These are phyloP conservation scores for Mucuna pruriens DNA, from an alignment of 306 rosid species.

Conservation along the genomic window DNA sequence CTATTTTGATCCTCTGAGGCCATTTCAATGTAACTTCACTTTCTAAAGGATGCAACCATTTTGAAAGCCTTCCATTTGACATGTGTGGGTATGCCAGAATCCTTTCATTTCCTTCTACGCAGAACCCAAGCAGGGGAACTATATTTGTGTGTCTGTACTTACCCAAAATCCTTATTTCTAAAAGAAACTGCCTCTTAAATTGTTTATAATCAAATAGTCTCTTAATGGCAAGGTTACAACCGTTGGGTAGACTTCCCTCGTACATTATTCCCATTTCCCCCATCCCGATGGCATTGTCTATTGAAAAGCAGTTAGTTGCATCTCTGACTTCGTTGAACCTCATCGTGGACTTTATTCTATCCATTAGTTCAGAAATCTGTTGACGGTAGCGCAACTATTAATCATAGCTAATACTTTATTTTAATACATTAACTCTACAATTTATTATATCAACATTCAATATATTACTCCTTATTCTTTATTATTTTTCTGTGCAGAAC, in stretches of 20 bases:
- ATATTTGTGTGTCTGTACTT: constrained; percentile 39
- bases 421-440: background rate
- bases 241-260: constrained; percentile 31
- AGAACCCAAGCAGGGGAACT: constrained; percentile 44
- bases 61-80: constrained; percentile 49
- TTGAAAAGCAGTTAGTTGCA: constrained; percentile 40
- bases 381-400: background rate
- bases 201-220: constrained; percentile 14
- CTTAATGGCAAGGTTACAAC: constrained; percentile 40
- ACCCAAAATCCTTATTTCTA: constrained; percentile 35
- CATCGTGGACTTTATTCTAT: constrained; percentile 26
- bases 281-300: constrained; percentile 40
- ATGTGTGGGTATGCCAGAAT: constrained; percentile 30
- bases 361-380: constrained; percentile 20
- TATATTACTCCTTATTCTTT: too few species aligned
- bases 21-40: background rate
- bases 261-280: constrained; percentile 51
- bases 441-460: too few species aligned
- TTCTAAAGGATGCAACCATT: constrained; percentile 31
- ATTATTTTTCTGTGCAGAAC: too few species aligned
- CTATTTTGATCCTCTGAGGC: constrained; percentile 26
- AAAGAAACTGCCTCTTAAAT: constrained; percentile 5
- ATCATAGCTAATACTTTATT: background rate
- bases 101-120: constrained; percentile 8
- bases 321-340: constrained; percentile 30